Evolutionary conservation across 2,329 filamentous ascomycete genomes (phyloP).

Genomic region (Lanzia echinophila): DNA sequence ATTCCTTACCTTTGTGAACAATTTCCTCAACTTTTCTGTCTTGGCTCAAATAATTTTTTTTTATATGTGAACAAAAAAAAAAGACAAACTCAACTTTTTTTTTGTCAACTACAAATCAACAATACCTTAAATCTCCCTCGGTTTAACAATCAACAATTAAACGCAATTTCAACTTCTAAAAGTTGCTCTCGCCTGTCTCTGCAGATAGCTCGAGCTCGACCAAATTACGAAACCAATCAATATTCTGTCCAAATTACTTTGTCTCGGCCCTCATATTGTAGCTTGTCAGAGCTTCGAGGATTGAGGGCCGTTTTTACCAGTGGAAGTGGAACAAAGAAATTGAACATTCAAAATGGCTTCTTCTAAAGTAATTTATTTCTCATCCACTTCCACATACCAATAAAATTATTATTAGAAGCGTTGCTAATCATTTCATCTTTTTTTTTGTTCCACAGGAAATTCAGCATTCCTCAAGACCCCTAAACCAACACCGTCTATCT

Average conservation of each 20-base stretch:
- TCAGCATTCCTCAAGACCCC: constrained; percentile 59
- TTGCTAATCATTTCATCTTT: constrained; percentile 25
- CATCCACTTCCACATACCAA: constrained; percentile 23
- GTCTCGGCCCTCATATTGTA: constrained; percentile 30
- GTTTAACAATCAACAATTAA: neutral
- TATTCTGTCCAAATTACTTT: constrained; percentile 17
- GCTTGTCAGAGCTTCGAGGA: constrained; percentile 31
- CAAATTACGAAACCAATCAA: constrained; percentile 16
- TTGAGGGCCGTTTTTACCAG: constrained; percentile 25
- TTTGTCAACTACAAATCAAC: neutral
- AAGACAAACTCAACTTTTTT: neutral
- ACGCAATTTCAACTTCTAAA: neutral
- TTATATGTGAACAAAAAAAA: constrained; percentile 1
- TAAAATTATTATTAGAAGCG: constrained; percentile 26
- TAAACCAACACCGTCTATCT: constrained; percentile 55
- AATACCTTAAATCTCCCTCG: neutral
- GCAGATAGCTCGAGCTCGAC: constrained; percentile 23
- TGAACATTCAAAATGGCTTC: constrained; percentile 48
- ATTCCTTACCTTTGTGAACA: constrained; percentile 1
- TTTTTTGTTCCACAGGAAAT: constrained; percentile 45
- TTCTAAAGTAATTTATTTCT: constrained; percentile 47
- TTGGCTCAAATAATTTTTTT: neutral
- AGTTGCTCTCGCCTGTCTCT: constrained; percentile 16
- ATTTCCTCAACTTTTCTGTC: neutral
- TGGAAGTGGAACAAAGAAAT: constrained; percentile 17